Evolutionary conservation across 805 yeast genomes (phyloP).

Genomic region (Sugiyamaella valdiviana): DNA sequence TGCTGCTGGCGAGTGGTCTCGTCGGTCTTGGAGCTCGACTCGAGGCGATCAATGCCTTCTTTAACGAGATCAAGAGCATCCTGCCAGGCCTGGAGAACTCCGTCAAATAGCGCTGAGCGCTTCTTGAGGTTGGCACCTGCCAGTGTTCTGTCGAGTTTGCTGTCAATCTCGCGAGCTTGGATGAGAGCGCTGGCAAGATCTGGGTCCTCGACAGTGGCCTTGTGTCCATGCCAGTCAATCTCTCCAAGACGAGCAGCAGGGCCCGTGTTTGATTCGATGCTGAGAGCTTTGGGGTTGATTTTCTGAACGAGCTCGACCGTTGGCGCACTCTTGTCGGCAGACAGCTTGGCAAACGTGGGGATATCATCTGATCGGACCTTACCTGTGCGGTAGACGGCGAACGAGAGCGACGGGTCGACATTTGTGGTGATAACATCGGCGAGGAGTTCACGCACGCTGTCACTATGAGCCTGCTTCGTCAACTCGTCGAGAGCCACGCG

Average conservation of each 20-base stretch:
- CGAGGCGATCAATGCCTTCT: conserved; percentile 48
- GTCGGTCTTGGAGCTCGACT: too few species aligned
- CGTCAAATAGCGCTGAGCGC: conserved; percentile 49
- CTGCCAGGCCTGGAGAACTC: conserved; percentile 57
- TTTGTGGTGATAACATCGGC: conserved; percentile 50
- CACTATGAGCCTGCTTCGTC: conserved; percentile 22
- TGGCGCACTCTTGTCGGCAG: conserved; percentile 32
- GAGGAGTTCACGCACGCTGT: conserved; percentile 34
- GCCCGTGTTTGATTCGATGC: conserved; percentile 16
- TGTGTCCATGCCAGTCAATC: conserved; percentile 53
- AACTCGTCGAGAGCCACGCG: conserved; percentile 56
- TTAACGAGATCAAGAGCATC: conserved; percentile 58
- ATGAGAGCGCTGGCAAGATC: conserved; percentile 51
- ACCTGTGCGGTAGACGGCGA: conserved; percentile 43
- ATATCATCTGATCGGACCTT: conserved; percentile 40
- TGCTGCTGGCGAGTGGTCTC: conserved; percentile 45
- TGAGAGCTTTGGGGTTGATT: conserved; percentile 29
- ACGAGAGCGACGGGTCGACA: conserved; percentile 61
- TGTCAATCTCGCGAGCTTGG: conserved; percentile 25
- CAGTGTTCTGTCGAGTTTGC: conserved; percentile 11
- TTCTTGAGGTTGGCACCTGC: conserved; percentile 24
- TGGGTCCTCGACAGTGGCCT: conserved; percentile 61
- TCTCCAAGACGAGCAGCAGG: conserved; percentile 36
- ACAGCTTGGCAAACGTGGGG: conserved; percentile 42
- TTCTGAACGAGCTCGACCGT: conserved; percentile 37